Evolutionary conservation across 2,329 filamentous ascomycete species (phyloP).

Genomic region (Achaetomium macrosporum): DNA sequence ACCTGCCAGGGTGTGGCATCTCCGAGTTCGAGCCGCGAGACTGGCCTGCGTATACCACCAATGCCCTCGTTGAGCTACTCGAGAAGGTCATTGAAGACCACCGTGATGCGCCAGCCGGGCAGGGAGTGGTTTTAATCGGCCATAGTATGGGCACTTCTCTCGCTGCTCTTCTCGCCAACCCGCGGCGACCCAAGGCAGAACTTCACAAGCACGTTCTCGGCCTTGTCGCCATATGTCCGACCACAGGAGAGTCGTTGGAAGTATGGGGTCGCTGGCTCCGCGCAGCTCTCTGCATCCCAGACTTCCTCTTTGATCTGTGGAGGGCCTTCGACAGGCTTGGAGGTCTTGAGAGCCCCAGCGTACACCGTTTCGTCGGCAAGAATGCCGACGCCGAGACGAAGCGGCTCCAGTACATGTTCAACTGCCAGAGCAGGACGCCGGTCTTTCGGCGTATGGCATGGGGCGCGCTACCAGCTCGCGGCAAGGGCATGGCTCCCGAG

Average conservation of each 20-base stretch:
- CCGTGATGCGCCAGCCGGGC: constrained; percentile 56
- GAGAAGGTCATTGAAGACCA: constrained; percentile 68
- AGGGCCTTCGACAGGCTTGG: constrained; percentile 73
- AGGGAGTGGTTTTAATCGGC: constrained; percentile 73
- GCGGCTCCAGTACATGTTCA: constrained; percentile 66
- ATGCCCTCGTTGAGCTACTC: constrained; percentile 70
- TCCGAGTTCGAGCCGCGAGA: constrained; percentile 65
- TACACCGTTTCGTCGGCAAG: constrained; percentile 67
- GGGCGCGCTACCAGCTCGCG: constrained; percentile 60
- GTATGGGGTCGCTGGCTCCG: constrained; percentile 46
- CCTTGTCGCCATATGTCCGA: constrained; percentile 75
- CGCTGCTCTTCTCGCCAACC: constrained; percentile 61
- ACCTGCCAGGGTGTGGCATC: constrained; percentile 82
- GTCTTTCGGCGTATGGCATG: constrained; percentile 79
- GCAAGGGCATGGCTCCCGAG: constrained; percentile 45
- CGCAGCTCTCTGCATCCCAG: constrained; percentile 62
- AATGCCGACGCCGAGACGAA: constrained; percentile 61
- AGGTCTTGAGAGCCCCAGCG: constrained; percentile 70
- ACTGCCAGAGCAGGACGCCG: constrained; percentile 73
- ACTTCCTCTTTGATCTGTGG: constrained; percentile 68
- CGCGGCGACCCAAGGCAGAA: constrained; percentile 41
- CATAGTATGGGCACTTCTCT: constrained; percentile 89
- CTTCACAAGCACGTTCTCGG: constrained; percentile 65
- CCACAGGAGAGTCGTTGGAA: constrained; percentile 56
- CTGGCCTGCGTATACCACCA: constrained; percentile 74